Conservation (phyloP, 1,284 basidiomycete species). For the Amylostereum areolatum region DNA sequence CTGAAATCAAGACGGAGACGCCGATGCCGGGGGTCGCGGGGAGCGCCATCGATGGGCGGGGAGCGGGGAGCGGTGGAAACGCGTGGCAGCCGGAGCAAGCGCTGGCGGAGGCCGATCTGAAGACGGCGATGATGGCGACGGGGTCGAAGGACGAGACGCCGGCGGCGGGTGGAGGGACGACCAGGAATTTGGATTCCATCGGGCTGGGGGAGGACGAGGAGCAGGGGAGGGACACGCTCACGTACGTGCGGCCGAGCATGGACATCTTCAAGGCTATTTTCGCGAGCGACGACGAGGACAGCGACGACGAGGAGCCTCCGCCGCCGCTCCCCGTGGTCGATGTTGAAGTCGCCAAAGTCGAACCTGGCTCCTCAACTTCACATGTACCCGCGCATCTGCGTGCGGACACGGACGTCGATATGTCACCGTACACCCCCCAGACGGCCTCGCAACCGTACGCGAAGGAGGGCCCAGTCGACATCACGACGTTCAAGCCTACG, state of each 20-base stretch:
- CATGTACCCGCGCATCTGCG: slow-evolving; percentile 11
- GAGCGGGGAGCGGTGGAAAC: slow-evolving; percentile 8
- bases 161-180: slow-evolving; percentile 13
- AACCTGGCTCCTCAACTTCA: neutral
- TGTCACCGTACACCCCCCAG: slow-evolving; percentile 8
- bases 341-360: slow-evolving; percentile 1
- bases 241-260: slow-evolving; percentile 82
- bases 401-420: slow-evolving; percentile 2
- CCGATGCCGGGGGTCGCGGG: slow-evolving; percentile 12
- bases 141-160: slow-evolving; percentile 13
- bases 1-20: slow-evolving; percentile 15
- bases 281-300: slow-evolving; percentile 83
- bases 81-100: slow-evolving; percentile 14
- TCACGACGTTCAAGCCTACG: slow-evolving; percentile 71
- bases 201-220: slow-evolving; percentile 85
- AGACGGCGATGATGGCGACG: slow-evolving; percentile 7
- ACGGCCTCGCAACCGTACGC: slow-evolving; percentile 10
- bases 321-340: neutral
- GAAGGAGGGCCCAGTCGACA: slow-evolving; percentile 40
- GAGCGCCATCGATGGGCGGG: too few species aligned
- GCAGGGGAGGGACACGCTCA: slow-evolving; percentile 82
- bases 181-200: slow-evolving; percentile 64
- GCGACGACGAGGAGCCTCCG: slow-evolving; percentile 49
- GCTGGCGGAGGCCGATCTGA: slow-evolving; percentile 10
- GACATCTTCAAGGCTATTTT: slow-evolving; percentile 96